Percentiles rank a stretch among this genome's conserved stretches.
Conservation (phyloP, 768 basidiomycete genomes). For the Lentinula edodes region DNA sequence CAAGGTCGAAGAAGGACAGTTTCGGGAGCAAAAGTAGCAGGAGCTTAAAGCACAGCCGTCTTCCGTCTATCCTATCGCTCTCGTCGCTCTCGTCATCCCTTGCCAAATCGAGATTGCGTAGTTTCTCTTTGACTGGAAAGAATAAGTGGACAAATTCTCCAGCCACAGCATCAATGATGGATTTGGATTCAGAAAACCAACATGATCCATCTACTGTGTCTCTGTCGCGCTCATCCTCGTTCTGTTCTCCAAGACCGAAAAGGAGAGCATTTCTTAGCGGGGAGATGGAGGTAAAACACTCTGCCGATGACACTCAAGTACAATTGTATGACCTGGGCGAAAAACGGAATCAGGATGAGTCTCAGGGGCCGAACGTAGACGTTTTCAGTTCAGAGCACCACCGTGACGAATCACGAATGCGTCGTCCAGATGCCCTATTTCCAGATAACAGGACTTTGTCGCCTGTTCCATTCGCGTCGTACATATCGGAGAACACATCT, state of each 20-base stretch:
- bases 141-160: background rate
- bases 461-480: background rate
- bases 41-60: background rate
- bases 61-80: background rate
- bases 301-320: background rate
- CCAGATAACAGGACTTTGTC: background rate
- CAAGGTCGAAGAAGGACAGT: background rate
- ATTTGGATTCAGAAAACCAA: background rate
- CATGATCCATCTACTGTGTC: background rate
- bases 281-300: background rate
- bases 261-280: background rate
- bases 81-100: background rate
- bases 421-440: background rate
- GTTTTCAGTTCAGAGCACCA: background rate
- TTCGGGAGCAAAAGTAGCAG: background rate
- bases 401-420: background rate
- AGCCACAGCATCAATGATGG: background rate
- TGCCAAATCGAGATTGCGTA: background rate
- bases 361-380: background rate
- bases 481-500: background rate
- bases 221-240: constrained; percentile 3
- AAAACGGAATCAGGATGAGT: background rate
- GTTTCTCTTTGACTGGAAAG: background rate
- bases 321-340: background rate
- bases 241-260: constrained; percentile 5